These are phyloP conservation scores for Gossypium schwendimanii DNA, from an alignment of 441 rosid genomes.

Conservation along the genomic window DNA sequence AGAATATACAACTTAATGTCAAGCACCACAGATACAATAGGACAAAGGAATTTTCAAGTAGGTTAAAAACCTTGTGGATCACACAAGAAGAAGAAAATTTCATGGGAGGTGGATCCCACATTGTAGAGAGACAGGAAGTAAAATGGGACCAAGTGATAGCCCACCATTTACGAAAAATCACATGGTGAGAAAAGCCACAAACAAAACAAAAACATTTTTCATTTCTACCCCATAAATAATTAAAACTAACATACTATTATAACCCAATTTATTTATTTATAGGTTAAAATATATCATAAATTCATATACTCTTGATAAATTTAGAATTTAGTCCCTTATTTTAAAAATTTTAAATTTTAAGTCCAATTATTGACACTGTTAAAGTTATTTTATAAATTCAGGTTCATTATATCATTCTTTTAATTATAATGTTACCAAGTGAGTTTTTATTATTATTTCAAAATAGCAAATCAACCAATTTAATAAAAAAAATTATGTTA, in stretches of 20 bases:
- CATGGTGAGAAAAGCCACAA: constrained; percentile 6
- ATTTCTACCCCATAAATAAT: neutral
- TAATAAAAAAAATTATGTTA: too few species aligned
- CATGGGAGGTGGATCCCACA: neutral
- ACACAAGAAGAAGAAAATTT: neutral
- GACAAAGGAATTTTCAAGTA: neutral
- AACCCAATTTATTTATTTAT: neutral
- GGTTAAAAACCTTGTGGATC: neutral
- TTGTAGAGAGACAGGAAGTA: neutral
- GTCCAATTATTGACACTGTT: too few species aligned
- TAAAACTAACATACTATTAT: neutral
- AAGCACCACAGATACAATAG: neutral
- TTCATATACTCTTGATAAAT: neutral
- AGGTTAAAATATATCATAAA: too few species aligned
- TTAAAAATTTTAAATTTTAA: neutral
- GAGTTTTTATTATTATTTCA: too few species aligned
- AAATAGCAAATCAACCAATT: too few species aligned
- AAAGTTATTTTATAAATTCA: too few species aligned
- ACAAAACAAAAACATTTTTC: neutral
- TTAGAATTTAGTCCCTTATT: neutral
- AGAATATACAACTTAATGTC: neutral
- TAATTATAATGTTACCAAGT: too few species aligned
- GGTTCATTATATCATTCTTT: too few species aligned
- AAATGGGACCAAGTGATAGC: neutral
- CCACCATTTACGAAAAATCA: constrained; percentile 23